Evolutionary conservation across 495 filamentous ascomycete species (phyloP).

Genomic region (Hyphodiscus hymeniophilus): DNA sequence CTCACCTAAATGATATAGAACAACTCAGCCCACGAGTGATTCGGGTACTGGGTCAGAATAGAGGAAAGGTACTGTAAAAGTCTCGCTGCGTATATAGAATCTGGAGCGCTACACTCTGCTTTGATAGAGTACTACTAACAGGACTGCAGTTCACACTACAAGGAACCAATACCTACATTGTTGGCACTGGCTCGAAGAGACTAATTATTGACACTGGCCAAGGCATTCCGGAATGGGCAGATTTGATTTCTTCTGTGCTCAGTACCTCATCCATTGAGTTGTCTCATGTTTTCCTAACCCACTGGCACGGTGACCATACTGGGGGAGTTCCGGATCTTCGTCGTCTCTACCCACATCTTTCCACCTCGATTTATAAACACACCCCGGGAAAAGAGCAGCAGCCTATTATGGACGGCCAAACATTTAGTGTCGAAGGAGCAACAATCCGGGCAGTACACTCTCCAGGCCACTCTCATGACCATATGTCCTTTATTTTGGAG

Average conservation of each 20-base stretch:
- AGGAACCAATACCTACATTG: constrained; percentile 80
- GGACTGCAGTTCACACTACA: constrained; percentile 7
- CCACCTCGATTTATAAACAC: constrained; percentile 44
- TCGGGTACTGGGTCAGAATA: constrained; percentile 28
- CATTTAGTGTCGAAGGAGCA: constrained; percentile 64
- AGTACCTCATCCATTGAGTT: constrained; percentile 53
- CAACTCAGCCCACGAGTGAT: constrained; percentile 35
- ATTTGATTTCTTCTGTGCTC: constrained; percentile 53
- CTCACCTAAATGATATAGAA: constrained; percentile 30
- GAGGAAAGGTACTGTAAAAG: constrained; percentile 19
- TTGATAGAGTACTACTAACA: not conserved
- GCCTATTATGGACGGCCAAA: constrained; percentile 58
- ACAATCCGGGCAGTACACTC: constrained; percentile 65
- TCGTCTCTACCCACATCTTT: constrained; percentile 39
- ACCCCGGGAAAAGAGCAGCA: constrained; percentile 37
- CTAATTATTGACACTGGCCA: constrained; percentile 75
- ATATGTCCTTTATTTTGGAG: constrained; percentile 63
- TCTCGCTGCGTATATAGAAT: not conserved
- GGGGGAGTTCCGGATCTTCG: constrained; percentile 62
- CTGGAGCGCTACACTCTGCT: no score
- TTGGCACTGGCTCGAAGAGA: constrained; percentile 58
- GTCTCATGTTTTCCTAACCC: constrained; percentile 61
- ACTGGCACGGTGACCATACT: constrained; percentile 82
- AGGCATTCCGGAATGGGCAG: constrained; percentile 40
- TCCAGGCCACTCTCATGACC: constrained; percentile 78